Base-by-base conservation (phyloP, 495 filamentous ascomycete genomes). In the Podospora pseudopauciseta region DNA sequence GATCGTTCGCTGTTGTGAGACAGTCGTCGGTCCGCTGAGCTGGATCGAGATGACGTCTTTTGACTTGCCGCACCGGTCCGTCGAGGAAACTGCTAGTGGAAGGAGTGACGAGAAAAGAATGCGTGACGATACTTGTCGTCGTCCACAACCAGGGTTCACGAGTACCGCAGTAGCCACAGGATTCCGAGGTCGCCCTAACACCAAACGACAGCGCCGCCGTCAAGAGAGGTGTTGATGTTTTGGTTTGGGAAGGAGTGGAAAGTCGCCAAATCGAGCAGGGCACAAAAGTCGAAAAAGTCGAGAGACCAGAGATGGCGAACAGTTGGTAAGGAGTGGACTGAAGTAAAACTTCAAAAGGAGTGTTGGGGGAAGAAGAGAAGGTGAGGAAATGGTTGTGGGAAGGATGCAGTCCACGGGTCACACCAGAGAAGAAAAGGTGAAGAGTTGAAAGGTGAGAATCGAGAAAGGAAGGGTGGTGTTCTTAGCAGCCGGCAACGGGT, bases 291-390 rank as follows among this genome's bases (percentile, higher is more conserved):
- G 55, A 58, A 58, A 15, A 58, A 58, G 55, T 58, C 55, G 55
- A 4, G 55, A 58, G 55, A 23, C 39, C 64, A 20, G 62, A 23
- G 60, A 28, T 30, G 34, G 4, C 58, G 19, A 26, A 65, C 55
- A 57, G 68, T 44, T 65, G 63, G 30, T 39, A 58, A 78, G 75
- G 82, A 84, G 76, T 77, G 82, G 75, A 78, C 66, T 64, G 64
- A 71, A 73, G 70, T 63, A 60, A 53, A 65, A 69, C 67, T 68
- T 64, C 74, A 72, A 72, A 74, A 62, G 60, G 66, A 67, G 61
- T 59, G 73, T 67, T 62, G 70, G 67, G 62, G 68, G 69, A 67
- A 69, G 65, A 64, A 68, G 63, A 70, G 71, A 67, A 70, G 66
- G 69, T 58, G 67, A 68, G 73, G 13, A 49, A 49, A 67, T 71